Evolutionary conservation across 345 rosid species (phyloP), one percentile per base, ranked within the genome.

Genomic region (Cardamine chenopodiifolia): DNA sequence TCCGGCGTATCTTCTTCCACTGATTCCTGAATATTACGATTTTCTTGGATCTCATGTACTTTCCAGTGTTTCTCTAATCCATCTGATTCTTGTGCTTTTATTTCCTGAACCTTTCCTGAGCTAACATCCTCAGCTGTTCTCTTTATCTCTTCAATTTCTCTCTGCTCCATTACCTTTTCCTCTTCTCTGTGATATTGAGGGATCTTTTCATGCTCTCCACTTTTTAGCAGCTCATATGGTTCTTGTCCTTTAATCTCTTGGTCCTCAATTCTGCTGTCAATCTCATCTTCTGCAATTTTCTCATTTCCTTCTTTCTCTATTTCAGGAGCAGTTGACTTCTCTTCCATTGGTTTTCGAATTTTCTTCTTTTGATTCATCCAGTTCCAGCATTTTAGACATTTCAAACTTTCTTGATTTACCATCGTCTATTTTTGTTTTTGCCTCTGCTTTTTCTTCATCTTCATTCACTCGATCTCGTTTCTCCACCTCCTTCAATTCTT

Each of bases 201-300:
- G 58, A 31, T 58, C 61, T 57, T 34, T 4, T 57, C 78, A 23
- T 8, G 20, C 12, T 12, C 40, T 66, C 10, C n/a, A 13, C 17
- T 2, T 66, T 37, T 40, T 5, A 22, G 22, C 14, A 57, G 23
- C 60, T 49, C 50, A 56, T 48, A 37, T 59, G 20, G 54, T 59
- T 74, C 68, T 74, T 67, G 53, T 44, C 28, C 26, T 20, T 15
- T 29, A 15, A 14, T 22, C 44, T 64, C 57, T 56, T 56, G 49
- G 5, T 64, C 50, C 25, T 74, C 19, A 9, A 1, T 49, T 47
- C 19, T 45, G 29, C 35, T 48, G 19, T 25, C 58, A 65, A n/a
- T 32, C n/a, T 32, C 37, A 8, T 13, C 60, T 35, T 57, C 42
- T 47, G 72, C 60, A 66, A 13, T 4, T 47, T 45, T 35, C 42